Conservation (phyloP, 306 rosid genomes). For the Quercus glauca region DNA sequence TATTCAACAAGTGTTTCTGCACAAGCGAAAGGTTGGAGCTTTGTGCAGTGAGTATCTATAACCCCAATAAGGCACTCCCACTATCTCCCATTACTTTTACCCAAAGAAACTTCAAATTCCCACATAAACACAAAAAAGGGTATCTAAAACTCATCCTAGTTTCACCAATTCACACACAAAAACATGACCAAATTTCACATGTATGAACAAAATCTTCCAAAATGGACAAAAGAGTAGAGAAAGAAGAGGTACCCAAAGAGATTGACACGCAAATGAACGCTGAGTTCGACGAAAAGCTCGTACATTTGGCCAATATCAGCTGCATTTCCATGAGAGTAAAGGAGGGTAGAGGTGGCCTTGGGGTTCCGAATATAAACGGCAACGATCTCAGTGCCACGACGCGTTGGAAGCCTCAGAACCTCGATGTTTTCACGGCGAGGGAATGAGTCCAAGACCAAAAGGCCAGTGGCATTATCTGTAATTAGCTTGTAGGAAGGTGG, state of each 20-base stretch:
- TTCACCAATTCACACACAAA: neutral
- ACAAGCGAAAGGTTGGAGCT: too few species aligned
- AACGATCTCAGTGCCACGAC: constrained; percentile 79
- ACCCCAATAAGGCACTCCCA: neutral
- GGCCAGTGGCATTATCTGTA: constrained; percentile 49
- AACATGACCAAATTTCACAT: neutral
- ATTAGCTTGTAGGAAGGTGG: constrained; percentile 74
- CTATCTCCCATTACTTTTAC: neutral
- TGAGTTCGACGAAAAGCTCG: constrained; percentile 75
- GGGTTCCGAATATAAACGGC: constrained; percentile 78
- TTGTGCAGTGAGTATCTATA: neutral
- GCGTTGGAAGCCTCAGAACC: constrained; percentile 62
- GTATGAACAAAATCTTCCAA: neutral
- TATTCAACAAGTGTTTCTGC: too few species aligned
- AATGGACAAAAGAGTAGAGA: constrained; percentile 15
- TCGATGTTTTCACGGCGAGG: constrained; percentile 82
- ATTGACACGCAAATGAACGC: constrained; percentile 73
- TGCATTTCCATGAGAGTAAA: constrained; percentile 86
- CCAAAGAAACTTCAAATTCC: neutral
- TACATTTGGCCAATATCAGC: constrained; percentile 90
- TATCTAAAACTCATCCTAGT: neutral
- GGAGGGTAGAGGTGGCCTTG: constrained; percentile 70
- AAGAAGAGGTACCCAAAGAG: constrained; percentile 55
- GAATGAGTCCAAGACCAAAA: constrained; percentile 48
- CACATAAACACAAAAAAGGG: constrained; percentile 4